phyloP scores from a whole-genome alignment of 371 early-diverging fungal species.

The Sporodiniella umbellata region DNA sequence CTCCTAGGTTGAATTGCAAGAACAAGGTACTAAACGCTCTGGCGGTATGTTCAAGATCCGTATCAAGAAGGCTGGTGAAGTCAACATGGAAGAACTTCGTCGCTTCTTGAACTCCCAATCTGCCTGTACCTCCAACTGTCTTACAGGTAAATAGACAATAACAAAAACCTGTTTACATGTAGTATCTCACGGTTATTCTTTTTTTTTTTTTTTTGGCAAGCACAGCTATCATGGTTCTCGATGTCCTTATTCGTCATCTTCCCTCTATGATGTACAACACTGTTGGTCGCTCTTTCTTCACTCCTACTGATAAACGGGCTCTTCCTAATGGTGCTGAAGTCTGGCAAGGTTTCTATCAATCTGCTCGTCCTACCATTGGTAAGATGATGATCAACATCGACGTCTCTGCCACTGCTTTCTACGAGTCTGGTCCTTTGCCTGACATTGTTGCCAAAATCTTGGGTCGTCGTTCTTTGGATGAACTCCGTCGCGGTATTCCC shows the following conservation, averaged over 20 bases:
- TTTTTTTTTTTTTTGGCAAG: no score
- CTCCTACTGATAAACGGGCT: constrained; percentile 58
- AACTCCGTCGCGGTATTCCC: constrained; percentile 63
- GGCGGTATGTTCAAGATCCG: constrained; percentile 49
- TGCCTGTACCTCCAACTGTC: constrained; percentile 39
- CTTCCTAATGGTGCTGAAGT: constrained; percentile 83
- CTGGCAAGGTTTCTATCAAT: constrained; percentile 93
- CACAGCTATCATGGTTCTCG: constrained; percentile 77
- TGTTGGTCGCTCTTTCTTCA: constrained; percentile 90
- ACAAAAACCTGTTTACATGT: background rate
- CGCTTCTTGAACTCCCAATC: constrained; percentile 47
- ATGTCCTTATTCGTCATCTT: constrained; percentile 78
- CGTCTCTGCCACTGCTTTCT: constrained; percentile 87
- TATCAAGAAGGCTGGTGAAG: constrained; percentile 58
- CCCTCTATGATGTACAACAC: constrained; percentile 72
- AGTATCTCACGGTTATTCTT: background rate
- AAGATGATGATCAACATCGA: constrained; percentile 84
- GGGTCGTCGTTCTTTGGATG: constrained; percentile 54
- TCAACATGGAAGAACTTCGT: constrained; percentile 54
- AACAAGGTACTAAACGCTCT: constrained; percentile 18
- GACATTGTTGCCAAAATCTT: constrained; percentile 69
- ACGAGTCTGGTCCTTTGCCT: constrained; percentile 66
- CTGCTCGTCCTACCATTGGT: constrained; percentile 75
- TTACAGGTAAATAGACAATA: constrained; percentile 37
- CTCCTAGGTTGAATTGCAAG: constrained; percentile 38